Percentiles rank a stretch among this genome's conserved stretches.
Conservation (phyloP, 805 yeast species). For the Pichia manshurica region DNA sequence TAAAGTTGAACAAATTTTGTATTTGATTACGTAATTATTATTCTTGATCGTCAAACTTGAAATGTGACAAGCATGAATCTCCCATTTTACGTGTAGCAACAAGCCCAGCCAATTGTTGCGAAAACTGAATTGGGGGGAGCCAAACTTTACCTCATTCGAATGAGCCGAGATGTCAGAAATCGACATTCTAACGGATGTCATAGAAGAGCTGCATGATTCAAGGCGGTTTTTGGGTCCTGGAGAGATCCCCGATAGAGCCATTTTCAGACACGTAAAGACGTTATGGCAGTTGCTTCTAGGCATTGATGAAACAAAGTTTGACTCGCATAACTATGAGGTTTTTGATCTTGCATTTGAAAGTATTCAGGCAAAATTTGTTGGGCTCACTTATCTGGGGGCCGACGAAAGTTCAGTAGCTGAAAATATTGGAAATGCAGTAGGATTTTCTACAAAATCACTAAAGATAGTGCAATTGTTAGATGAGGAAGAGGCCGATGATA, state of each 20-base stretch:
- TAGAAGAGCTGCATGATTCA: slow-evolving; percentile 13
- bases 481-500: background rate
- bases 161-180: slow-evolving; percentile 4
- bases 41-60: too few species aligned
- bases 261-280: slow-evolving; percentile 16
- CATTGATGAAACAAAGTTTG: slow-evolving; percentile 19
- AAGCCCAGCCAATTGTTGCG: too few species aligned
- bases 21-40: too few species aligned
- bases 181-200: slow-evolving; percentile 16
- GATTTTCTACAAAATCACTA: slow-evolving; percentile 2
- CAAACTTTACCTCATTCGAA: too few species aligned
- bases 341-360: slow-evolving; percentile 14
- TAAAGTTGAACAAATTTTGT: too few species aligned
- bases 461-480: slow-evolving; percentile 7
- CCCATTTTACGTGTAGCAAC: too few species aligned
- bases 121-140: too few species aligned
- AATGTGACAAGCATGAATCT: too few species aligned
- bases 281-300: slow-evolving; percentile 26
- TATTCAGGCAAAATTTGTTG: background rate
- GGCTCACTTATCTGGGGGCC: slow-evolving; percentile 4
- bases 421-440: slow-evolving; percentile 5
- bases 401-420: background rate
- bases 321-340: slow-evolving; percentile 15
- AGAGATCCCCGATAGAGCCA: slow-evolving; percentile 6
- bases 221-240: slow-evolving; percentile 5